These are phyloP conservation scores for Tephrocybe sp. DNA, from an alignment of 768 basidiomycete genomes.

Conservation along the genomic window DNA sequence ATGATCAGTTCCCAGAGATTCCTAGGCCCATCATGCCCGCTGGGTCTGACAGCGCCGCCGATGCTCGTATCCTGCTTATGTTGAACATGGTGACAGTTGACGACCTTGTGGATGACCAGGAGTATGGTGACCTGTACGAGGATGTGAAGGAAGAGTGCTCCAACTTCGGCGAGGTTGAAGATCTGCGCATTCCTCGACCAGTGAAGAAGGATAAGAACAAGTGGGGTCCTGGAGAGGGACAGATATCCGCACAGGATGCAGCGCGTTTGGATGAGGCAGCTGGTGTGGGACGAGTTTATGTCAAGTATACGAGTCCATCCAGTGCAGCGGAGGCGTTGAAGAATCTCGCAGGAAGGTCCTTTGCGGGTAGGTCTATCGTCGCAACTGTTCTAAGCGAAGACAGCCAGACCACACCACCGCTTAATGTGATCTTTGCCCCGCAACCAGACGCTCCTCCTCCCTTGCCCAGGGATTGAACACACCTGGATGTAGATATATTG, in stretches of 20 bases:
- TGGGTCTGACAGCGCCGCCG: conserved; percentile 52
- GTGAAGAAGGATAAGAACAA: conserved; percentile 82
- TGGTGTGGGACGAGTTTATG: conserved; percentile 95
- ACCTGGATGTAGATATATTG: conserved; percentile 16
- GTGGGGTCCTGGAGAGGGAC: conserved; percentile 64
- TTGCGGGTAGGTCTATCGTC: conserved; percentile 84
- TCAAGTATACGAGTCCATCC: conserved; percentile 69
- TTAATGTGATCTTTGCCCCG: conserved; percentile 80
- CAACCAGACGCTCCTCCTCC: conserved; percentile 83
- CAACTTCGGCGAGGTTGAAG: conserved; percentile 77
- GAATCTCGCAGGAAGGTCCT: conserved; percentile 85
- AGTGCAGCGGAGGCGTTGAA: conserved; percentile 74
- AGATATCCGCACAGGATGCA: conserved; percentile 61
- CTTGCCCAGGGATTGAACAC: conserved; percentile 38
- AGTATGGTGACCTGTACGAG: conserved; percentile 92
- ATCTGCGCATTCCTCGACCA: conserved; percentile 86
- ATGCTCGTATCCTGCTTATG: conserved; percentile 90
- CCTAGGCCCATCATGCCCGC: conserved; percentile 89
- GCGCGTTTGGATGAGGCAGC: conserved; percentile 80
- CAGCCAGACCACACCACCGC: conserved; percentile 80
- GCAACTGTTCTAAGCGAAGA: conserved; percentile 82
- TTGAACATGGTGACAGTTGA: conserved; percentile 98
- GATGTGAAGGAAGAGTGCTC: conserved; percentile 91
- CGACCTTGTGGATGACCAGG: conserved; percentile 84
- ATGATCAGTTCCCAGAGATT: conserved; percentile 79